Percentiles rank a stretch among this genome's conserved stretches.
Conservation (phyloP, 2,329 filamentous ascomycete genomes). For the Aureobasidium lini region DNA sequence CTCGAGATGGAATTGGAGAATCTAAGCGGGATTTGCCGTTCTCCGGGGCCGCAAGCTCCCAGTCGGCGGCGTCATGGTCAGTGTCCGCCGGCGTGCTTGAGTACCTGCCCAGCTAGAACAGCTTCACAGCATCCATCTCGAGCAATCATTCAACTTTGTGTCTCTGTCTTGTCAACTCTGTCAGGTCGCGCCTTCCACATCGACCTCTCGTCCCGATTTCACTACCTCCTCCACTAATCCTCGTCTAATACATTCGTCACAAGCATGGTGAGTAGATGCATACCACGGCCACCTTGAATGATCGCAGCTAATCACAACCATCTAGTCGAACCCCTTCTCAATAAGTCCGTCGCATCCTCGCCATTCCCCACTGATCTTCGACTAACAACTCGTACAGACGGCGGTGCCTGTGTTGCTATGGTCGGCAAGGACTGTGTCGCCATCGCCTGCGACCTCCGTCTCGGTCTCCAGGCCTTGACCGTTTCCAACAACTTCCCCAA, state of each 20-base stretch:
- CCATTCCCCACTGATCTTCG: background rate
- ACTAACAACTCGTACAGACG: constrained; percentile 44
- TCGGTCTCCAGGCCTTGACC: constrained; percentile 91
- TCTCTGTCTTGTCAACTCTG: background rate
- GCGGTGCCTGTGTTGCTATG: constrained; percentile 96
- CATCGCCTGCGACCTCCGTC: constrained; percentile 96
- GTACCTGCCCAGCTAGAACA: constrained; percentile 2
- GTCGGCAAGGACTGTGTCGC: constrained; percentile 99
- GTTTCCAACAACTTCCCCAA: constrained; percentile 99
- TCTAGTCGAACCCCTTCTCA: constrained; percentile 80
- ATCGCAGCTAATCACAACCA: background rate
- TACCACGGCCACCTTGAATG: background rate
- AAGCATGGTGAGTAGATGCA: constrained; percentile 29
- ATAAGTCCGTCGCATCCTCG: constrained; percentile 63
- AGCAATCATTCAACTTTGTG: background rate
- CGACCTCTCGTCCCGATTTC: background rate
- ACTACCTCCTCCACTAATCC: background rate
- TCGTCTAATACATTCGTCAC: constrained; percentile 2
- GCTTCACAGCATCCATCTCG: background rate
- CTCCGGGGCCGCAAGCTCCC: constrained; percentile 2
- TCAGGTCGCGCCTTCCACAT: constrained; percentile 6
- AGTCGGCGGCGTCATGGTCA: background rate
- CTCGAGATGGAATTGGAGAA: background rate
- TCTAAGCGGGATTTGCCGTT: constrained; percentile 14
- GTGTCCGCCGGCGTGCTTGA: background rate